Evolutionary conservation across 176 grass and related monocot species (phyloP), one percentile per base, ranked within the genome.

Genomic region (Musa beccarii): DNA sequence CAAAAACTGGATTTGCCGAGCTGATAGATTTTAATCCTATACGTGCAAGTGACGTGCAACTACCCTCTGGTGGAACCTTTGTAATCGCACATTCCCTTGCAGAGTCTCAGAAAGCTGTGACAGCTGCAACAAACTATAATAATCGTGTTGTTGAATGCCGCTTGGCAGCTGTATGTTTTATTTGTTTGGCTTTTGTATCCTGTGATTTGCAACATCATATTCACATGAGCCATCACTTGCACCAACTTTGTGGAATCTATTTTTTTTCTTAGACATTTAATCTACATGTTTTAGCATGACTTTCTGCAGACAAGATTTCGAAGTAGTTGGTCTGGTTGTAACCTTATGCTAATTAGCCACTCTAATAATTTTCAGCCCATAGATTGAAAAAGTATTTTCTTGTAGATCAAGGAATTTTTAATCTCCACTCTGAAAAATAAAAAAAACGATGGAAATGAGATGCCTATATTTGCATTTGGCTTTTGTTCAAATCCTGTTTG

Each of bases 1-100:
- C 90, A 52, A 98, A 93, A 83, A 23, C 77, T 79, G 90, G 95
- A 78, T 98, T 98, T 76, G 95, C 90, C 63, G 95, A 98, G 79
- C 73, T 98, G 57, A 98, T 98, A 86, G 95, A 98, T 89, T 98
- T 98, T 72, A 91, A 98, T 78, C 95, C 95, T 68, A 94, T 98
- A 71, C 84, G 84, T 84, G 88, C 90, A 81, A 93, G 81, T 49
- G 90, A 98, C 34, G 90, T 98, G 74, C 90, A 91, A 80, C 74
- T 98, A 72, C 95, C 95, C 43, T 21, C 64, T 63, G 95, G 95
- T 49, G 95, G 95, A 79, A 87, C 88, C 63, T 98, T 93, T 87
- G 88, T 98, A 59, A 98, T 98, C 11, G 88, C 95, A 51, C 90
- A 98, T 81, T 94, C 88, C 54, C 79, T 93, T 80, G 95, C 95